These are phyloP conservation scores for Paramyrothecium sp. DNA, from an alignment of 2,329 filamentous ascomycete species.

Conservation along the genomic window DNA sequence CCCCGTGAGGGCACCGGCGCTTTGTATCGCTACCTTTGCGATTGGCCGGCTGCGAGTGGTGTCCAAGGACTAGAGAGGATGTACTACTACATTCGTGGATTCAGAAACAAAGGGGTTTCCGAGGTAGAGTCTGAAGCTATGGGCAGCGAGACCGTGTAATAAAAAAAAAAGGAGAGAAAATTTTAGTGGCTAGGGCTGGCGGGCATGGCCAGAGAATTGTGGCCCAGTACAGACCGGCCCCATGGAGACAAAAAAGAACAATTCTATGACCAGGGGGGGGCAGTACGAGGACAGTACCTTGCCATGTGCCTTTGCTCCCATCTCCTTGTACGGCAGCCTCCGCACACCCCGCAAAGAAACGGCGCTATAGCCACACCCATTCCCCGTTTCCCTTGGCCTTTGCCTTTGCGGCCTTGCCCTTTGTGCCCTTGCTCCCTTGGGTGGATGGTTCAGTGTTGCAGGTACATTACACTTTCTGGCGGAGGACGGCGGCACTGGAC, in stretches of 20 bases:
- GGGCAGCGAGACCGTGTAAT: not conserved
- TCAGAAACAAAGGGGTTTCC: too few species aligned
- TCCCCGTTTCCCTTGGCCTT: not conserved
- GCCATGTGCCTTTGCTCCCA: slow-evolving; percentile 18
- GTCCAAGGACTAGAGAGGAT: not conserved
- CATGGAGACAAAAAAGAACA: slow-evolving; percentile 22
- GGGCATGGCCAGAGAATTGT: not conserved
- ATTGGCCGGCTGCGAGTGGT: too few species aligned
- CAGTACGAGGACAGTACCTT: slow-evolving; percentile 14
- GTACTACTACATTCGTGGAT: not conserved
- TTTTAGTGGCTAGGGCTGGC: not conserved
- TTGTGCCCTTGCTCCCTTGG: not conserved
- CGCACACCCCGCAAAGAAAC: not conserved
- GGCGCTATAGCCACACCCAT: not conserved
- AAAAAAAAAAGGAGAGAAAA: not conserved
- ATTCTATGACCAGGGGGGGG: slow-evolving; percentile 21
- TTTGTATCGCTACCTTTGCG: too few species aligned
- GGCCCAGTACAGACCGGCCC: too few species aligned
- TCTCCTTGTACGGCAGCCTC: not conserved
- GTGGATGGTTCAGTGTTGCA: too few species aligned
- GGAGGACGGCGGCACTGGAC: too few species aligned
- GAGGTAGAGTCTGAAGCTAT: not conserved
- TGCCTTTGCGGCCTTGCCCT: not conserved
- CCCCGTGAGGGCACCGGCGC: too few species aligned
- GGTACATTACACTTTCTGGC: too few species aligned